Base-by-base conservation (phyloP, 2,329 filamentous ascomycete genomes). In the Fusarium camptoceras region DNA sequence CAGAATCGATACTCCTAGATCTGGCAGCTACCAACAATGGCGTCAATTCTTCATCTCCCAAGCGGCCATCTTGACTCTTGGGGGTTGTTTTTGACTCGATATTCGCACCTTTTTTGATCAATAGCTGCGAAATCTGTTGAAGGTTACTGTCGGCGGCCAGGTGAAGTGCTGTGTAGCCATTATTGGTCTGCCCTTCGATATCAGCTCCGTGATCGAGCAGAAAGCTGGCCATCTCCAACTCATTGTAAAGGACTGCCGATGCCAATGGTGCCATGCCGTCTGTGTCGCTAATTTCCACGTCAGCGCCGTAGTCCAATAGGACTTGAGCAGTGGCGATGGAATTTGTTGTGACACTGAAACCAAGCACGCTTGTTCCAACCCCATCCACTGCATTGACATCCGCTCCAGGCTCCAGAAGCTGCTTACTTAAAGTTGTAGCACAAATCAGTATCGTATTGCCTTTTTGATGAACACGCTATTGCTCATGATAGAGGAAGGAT, bases 21-120 rank as follows among this genome's bases (percentile, higher is more conserved):
- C 14, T 31, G 3, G 47, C 28, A 34, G 47, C 28, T 10, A n/a
- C 47, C 16, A 34, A 10, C 20, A 34, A 34, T 7, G 47, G 28
- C 4, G 47, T 34, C 16, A 24, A 6, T 4, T 28, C 47, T 31
- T 49, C 28, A 22, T 5, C 8, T 14, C 5, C 15, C 3, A 4
- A 8, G 7, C 4, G 6, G 9, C 16, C 0, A 3, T 31, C 27
- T 6, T 34, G 2, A 22, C 1, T 7, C 18, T 3, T 14, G 2
- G 7, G 7, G 8, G 22, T 16, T 24, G 20, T 24, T 14, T n/a
- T 49, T 3, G 20, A 12, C 20, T 49, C 28, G 2, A 34, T 49
- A 15, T 49, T 4, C 22, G 28, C 47, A n/a, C 28, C 5, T 22
- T 34, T 49, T 20, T 49, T 10, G 6, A 49, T 31, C 20, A 24